Conservation (phyloP, 768 basidiomycete species). For the Suillus subaureus region DNA sequence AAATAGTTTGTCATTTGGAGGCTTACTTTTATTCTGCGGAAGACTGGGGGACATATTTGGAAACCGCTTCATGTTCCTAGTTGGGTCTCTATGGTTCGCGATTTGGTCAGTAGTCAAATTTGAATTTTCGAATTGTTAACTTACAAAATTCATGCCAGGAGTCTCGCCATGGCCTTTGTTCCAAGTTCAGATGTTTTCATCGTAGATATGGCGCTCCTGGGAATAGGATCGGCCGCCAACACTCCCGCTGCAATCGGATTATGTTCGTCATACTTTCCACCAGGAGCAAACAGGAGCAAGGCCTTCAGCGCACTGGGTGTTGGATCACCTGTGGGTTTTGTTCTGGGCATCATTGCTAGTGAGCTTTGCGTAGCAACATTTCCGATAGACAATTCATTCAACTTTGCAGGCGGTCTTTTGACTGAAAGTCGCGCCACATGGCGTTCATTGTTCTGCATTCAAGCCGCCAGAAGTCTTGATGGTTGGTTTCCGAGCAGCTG, state of each 20-base stretch:
- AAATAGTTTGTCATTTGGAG: conserved; percentile 26
- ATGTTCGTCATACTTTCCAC: conserved; percentile 32
- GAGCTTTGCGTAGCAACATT: not conserved
- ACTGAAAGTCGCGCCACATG: conserved; percentile 33
- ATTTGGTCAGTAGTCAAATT: conserved; percentile 24
- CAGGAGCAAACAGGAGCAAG: conserved; percentile 30
- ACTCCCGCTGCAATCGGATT: conserved; percentile 33
- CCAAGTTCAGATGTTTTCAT: conserved; percentile 31
- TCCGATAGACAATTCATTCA: not conserved
- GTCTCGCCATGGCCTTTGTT: conserved; percentile 33
- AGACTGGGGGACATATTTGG: conserved; percentile 29
- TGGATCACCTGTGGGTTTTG: conserved; percentile 36
- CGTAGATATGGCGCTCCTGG: conserved; percentile 33
- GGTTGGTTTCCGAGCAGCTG: conserved; percentile 37
- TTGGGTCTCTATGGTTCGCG: conserved; percentile 34
- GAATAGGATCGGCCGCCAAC: conserved; percentile 38
- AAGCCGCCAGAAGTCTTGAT: conserved; percentile 36
- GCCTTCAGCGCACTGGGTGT: conserved; percentile 39
- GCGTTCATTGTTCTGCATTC: conserved; percentile 37
- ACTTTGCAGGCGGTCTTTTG: conserved; percentile 32
- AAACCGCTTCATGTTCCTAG: conserved; percentile 30
- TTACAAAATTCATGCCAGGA: conserved; percentile 20
- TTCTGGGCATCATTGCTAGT: conserved; percentile 37
- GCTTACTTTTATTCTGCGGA: conserved; percentile 27
- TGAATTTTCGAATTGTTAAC: not conserved